Conservation (phyloP, 495 filamentous ascomycete genomes). For the Pyronema domesticum region DNA sequence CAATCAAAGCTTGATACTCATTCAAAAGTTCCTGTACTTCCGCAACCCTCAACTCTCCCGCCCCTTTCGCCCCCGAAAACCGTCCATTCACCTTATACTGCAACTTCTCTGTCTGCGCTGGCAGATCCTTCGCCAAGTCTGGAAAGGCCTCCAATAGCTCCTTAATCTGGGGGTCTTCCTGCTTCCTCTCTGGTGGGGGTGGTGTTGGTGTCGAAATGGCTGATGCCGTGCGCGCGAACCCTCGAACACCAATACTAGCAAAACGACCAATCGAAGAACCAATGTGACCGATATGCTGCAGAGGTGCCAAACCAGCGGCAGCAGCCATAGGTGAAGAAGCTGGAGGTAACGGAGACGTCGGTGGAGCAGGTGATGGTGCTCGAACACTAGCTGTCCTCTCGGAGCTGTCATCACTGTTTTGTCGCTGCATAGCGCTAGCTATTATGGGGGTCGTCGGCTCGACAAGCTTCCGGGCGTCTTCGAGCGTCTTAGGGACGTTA, state of each 20-base stretch:
- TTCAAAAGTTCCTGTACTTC: conserved; percentile 68
- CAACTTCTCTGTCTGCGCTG: conserved; percentile 34
- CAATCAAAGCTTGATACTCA: conserved; percentile 73
- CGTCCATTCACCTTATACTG: conserved; percentile 55
- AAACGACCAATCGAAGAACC: conserved; percentile 1
- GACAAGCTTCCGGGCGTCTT: conserved; percentile 78
- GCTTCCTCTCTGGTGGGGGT: neutral
- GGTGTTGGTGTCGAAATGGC: neutral
- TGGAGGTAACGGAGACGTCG: neutral
- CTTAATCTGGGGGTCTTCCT: conserved; percentile 14
- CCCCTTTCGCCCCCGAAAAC: conserved; percentile 65
- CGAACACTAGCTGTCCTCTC: conserved; percentile 1
- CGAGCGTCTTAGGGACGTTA: conserved; percentile 65
- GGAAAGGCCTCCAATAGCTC: conserved; percentile 37
- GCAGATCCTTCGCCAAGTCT: conserved; percentile 35
- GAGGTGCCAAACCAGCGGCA: neutral
- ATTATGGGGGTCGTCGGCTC: conserved; percentile 44
- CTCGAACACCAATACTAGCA: conserved; percentile 4
- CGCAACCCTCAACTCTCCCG: conserved; percentile 57
- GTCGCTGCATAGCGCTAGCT: conserved; percentile 23
- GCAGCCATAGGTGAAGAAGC: neutral
- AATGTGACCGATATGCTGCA: conserved; percentile 4
- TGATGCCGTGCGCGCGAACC: neutral
- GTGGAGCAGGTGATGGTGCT: neutral
- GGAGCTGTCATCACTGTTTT: neutral